Evolutionary conservation across 208 protist species (phyloP).

Genomic region (Histomonas meleagridis): DNA sequence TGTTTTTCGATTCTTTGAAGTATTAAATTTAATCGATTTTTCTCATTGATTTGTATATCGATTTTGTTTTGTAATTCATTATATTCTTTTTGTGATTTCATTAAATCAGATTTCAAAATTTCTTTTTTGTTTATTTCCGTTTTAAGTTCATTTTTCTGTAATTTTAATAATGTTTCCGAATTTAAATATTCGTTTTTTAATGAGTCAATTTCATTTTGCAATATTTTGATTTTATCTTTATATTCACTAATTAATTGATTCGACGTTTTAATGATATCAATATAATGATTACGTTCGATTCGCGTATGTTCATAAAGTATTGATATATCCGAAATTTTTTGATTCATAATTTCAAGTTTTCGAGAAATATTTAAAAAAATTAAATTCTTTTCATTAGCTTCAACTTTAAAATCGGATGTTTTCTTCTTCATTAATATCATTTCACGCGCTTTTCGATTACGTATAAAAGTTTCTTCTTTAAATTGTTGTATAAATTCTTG

Average conservation of each 20-base stretch:
- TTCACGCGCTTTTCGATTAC: neutral
- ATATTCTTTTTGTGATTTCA: neutral
- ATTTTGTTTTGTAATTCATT: neutral
- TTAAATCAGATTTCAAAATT: neutral
- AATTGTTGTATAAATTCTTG: neutral
- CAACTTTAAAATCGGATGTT: neutral
- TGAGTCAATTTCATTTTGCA: neutral
- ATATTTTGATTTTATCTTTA: neutral
- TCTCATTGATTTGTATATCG: neutral
- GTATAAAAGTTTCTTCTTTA: neutral
- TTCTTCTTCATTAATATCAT: neutral
- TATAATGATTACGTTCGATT: neutral
- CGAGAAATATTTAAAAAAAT: neutral
- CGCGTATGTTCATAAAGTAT: neutral
- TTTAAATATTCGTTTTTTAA: neutral
- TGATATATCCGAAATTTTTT: neutral
- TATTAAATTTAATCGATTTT: neutral
- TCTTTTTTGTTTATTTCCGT: neutral
- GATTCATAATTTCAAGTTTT: neutral
- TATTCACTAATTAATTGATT: neutral
- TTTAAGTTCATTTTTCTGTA: neutral
- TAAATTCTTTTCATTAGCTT: neutral
- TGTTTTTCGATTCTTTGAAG: neutral
- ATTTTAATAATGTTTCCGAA: neutral
- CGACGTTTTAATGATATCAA: neutral